Conservation (phyloP, 2,329 filamentous ascomycete genomes). For the Penicillium sp. region DNA sequence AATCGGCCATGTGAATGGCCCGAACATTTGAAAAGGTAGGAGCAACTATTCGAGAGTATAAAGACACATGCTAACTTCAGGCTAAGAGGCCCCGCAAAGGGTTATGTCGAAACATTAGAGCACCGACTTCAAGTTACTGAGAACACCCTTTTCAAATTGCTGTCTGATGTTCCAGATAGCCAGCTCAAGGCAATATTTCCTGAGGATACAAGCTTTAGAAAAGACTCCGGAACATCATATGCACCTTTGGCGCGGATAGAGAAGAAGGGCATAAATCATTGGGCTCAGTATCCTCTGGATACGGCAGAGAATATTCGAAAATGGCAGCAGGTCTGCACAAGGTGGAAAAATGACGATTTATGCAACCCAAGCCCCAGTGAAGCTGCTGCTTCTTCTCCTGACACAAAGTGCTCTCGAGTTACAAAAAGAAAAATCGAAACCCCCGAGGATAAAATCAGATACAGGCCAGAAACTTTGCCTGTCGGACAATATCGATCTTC, state of each 20-base stretch:
- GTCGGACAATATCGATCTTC: not conserved
- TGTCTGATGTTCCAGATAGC: constrained; percentile 33
- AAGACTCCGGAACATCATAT: constrained; percentile 11
- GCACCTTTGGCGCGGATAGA: constrained; percentile 22
- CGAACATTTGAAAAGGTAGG: constrained; percentile 39
- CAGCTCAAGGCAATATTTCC: constrained; percentile 31
- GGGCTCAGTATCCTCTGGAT: constrained; percentile 38
- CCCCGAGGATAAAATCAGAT: not conserved
- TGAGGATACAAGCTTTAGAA: not conserved
- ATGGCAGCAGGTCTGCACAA: constrained; percentile 36
- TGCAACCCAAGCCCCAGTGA: not conserved
- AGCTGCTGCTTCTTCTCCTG: not conserved
- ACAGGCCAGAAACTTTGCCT: not conserved
- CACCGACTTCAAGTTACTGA: constrained; percentile 46
- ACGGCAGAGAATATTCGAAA: constrained; percentile 34
- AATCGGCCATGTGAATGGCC: constrained; percentile 40
- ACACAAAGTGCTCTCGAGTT: not conserved
- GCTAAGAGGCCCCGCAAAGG: constrained; percentile 48
- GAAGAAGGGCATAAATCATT: constrained; percentile 39
- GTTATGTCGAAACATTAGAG: constrained; percentile 47
- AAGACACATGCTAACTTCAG: not conserved
- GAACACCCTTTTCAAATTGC: constrained; percentile 37
- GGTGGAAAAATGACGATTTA: not conserved
- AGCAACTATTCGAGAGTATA: not conserved
- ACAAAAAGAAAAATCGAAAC: not conserved